Evolutionary conservation across 768 basidiomycete genomes (phyloP).

Genomic region (Pisolithus albus): DNA sequence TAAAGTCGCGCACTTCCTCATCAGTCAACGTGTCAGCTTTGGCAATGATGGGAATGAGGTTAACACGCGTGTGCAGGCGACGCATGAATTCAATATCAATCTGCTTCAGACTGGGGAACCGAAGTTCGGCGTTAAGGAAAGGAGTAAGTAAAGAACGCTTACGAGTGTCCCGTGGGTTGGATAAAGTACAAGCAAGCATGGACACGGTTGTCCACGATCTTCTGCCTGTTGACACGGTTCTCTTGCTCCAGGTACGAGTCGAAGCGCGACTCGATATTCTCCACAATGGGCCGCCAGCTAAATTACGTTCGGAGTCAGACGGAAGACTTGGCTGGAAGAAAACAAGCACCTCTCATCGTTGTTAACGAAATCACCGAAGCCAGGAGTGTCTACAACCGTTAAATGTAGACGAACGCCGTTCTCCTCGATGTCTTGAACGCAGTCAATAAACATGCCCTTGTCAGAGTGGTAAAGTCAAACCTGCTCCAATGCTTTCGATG

Average conservation of each 20-base stretch:
- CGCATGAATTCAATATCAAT: constrained; percentile 99
- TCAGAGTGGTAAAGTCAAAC: constrained; percentile 38
- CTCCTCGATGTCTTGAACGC: constrained; percentile 87
- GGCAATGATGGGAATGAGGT: constrained; percentile 97
- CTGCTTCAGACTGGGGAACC: constrained; percentile 73
- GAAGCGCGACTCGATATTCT: constrained; percentile 97
- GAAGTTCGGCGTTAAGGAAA: neutral
- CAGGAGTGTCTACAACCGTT: constrained; percentile 99
- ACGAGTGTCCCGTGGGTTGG: constrained; percentile 98
- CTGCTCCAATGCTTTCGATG: constrained; percentile 97
- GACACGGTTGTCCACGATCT: constrained; percentile 93
- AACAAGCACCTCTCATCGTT: constrained; percentile 85
- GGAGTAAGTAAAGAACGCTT: constrained; percentile 24
- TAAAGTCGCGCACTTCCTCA: constrained; percentile 90
- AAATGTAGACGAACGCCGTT: constrained; percentile 93
- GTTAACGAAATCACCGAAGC: constrained; percentile 99
- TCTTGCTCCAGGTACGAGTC: constrained; percentile 98
- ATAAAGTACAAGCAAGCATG: constrained; percentile 99
- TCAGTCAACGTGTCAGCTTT: constrained; percentile 98
- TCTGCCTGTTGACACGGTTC: constrained; percentile 92
- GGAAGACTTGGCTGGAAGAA: constrained; percentile 12
- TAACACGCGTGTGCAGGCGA: constrained; percentile 93
- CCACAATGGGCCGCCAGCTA: constrained; percentile 98
- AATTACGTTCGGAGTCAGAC: constrained; percentile 10
- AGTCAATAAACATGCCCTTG: constrained; percentile 12